phyloP scores from a whole-genome alignment of 805 yeast species.

The Maudiozyma turicensis region DNA sequence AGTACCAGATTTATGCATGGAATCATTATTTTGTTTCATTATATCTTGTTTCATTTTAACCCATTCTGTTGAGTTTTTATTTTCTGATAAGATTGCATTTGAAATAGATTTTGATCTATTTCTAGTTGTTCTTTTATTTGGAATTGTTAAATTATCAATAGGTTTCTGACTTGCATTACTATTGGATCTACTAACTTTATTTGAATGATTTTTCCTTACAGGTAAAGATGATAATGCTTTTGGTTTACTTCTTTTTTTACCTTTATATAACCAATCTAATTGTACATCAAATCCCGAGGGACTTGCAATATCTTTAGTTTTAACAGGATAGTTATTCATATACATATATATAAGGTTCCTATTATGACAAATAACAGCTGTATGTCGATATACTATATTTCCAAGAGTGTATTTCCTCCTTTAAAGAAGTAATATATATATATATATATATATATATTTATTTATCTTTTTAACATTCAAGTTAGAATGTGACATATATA shows the following conservation, averaged over 20 bases:
- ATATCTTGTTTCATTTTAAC: not conserved
- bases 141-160: no score
- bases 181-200: no score
- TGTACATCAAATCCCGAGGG: conserved; percentile 41
- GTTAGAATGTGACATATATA: no score
- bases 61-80: not conserved
- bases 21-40: not conserved
- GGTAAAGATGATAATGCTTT: not conserved
- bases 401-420: no score
- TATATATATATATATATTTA: no score
- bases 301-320: not conserved
- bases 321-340: not conserved
- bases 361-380: no score
- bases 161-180: no score
- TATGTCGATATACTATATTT: no score
- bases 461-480: no score
- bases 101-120: conserved; percentile 19
- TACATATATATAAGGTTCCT: no score
- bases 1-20: not conserved
- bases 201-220: not conserved
- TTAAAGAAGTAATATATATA: no score
- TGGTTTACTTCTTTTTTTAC: conserved; percentile 37
- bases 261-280: conserved; percentile 78
- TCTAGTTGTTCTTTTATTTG: conserved; percentile 1
- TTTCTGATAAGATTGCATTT: conserved; percentile 9